A percentile compares a stretch with the other conserved stretches of the same genome.
Evolutionary conservation across 2,329 filamentous ascomycete genomes (phyloP).

Genomic region (Claviceps africana): DNA sequence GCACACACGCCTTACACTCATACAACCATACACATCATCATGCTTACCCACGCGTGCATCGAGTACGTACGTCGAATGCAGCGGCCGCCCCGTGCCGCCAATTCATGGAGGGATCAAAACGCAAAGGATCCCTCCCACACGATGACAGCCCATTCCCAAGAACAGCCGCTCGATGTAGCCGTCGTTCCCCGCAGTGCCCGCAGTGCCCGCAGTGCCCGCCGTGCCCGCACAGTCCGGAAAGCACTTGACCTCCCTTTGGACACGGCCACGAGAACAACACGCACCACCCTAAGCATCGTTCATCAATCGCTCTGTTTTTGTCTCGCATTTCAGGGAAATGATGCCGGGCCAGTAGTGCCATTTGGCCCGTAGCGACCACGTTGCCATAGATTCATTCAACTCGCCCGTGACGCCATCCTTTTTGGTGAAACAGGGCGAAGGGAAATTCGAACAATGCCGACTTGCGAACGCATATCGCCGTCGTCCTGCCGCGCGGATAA

Average conservation of each 20-base stretch:
- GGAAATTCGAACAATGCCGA: neutral
- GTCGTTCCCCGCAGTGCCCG: neutral
- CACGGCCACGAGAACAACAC: neutral
- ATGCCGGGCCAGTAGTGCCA: neutral
- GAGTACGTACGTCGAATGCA: too few relatives aligned
- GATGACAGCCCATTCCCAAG: neutral
- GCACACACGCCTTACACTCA: too few relatives aligned
- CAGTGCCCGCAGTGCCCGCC: neutral
- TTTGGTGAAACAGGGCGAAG: conserved; percentile 1
- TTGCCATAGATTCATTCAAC: neutral
- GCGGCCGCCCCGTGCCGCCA: too few relatives aligned
- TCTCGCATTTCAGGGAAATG: neutral
- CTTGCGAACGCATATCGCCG: too few relatives aligned
- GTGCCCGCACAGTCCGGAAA: neutral
- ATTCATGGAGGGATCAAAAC: neutral
- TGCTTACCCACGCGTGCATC: too few relatives aligned
- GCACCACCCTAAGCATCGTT: neutral
- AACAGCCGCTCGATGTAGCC: neutral
- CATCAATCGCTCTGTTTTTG: neutral
- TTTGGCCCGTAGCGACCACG: neutral
- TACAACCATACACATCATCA: too few relatives aligned
- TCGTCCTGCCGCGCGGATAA: neutral
- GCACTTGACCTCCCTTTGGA: neutral
- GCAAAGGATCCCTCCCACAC: neutral
- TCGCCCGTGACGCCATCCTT: conserved; percentile 1